Conservation (phyloP, 2,329 filamentous ascomycete genomes). For the Aspergillus puulaauensis region DNA sequence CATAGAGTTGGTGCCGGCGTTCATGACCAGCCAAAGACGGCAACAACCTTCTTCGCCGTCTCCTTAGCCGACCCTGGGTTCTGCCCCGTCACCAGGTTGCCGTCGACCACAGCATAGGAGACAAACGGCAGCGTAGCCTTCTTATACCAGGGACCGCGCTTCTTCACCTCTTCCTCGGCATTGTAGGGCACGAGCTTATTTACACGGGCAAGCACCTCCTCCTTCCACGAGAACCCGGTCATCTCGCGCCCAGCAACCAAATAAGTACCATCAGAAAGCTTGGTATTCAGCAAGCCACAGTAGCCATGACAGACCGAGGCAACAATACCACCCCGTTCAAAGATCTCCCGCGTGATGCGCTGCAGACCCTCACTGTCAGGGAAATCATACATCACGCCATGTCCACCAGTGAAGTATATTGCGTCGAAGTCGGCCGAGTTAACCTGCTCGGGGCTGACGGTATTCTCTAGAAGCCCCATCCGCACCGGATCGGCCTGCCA, state of each 20-base stretch:
- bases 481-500: background rate
- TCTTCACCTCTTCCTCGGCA: background rate
- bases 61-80: background rate
- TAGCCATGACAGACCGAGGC: background rate
- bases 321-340: background rate
- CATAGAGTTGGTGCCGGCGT: no score
- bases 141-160: background rate
- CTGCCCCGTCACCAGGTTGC: background rate
- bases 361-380: background rate
- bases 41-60: background rate
- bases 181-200: background rate
- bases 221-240: background rate
- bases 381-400: background rate
- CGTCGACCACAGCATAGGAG: background rate
- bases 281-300: background rate
- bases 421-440: background rate
- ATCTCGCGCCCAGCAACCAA: background rate
- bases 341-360: background rate
- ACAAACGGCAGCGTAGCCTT: background rate
- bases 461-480: background rate
- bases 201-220: background rate
- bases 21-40: background rate
- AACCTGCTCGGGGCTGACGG: background rate
- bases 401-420: background rate
- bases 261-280: background rate